Conservation (phyloP, 31 red algal genomes). For the Porphyra umbilicalis region DNA sequence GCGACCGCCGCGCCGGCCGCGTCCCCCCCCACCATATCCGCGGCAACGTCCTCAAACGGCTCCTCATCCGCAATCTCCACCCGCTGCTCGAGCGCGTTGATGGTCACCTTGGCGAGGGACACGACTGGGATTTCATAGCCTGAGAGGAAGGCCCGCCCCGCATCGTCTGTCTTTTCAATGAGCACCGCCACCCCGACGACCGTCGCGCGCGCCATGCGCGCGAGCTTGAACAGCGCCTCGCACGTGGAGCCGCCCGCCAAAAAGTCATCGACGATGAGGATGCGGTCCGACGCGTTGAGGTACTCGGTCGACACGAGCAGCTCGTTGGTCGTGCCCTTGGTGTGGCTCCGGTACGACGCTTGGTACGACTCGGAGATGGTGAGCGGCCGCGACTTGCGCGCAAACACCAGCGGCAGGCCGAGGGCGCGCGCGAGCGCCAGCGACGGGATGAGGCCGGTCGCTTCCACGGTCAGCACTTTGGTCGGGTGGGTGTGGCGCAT, state of each 20-base stretch:
- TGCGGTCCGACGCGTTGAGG: conserved; percentile 56
- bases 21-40: background rate
- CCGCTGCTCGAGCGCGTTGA: background rate
- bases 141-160: conserved; percentile 68
- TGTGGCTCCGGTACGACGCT: conserved; percentile 66
- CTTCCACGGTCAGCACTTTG: conserved; percentile 88
- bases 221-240: conserved; percentile 86
- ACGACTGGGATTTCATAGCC: conserved; percentile 90
- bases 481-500: conserved; percentile 58
- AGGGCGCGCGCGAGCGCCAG: conserved; percentile 50
- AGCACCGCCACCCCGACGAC: conserved; percentile 86
- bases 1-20: background rate
- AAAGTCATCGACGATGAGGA: conserved; percentile 93
- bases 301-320: conserved; percentile 76
- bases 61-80: background rate
- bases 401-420: conserved; percentile 74
- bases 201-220: conserved; percentile 69
- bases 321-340: conserved; percentile 74
- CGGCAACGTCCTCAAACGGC: background rate
- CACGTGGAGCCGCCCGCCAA: conserved; percentile 77
- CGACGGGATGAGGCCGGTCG: conserved; percentile 79
- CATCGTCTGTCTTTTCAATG: conserved; percentile 82
- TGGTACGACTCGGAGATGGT: conserved; percentile 86
- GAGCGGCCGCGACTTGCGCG: conserved; percentile 66
- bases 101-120: conserved; percentile 59